Percentiles rank a stretch among this genome's conserved stretches.
Conservation (phyloP, 768 basidiomycete genomes). For the Rhodotorula kratochvilovae region DNA sequence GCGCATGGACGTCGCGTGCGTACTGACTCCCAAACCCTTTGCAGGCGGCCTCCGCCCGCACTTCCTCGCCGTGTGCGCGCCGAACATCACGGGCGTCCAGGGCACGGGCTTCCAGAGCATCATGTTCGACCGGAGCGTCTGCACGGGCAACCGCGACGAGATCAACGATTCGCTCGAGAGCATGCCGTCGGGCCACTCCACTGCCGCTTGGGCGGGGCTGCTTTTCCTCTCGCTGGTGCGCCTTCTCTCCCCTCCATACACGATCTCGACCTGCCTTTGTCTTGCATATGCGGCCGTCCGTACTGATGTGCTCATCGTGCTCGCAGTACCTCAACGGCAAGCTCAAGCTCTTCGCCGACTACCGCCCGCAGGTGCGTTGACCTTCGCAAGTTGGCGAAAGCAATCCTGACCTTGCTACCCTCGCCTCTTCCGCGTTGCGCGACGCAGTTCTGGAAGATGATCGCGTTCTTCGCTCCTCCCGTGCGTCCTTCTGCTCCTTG, state of each 20-base stretch:
- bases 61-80: conserved; percentile 57
- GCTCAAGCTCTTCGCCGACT: conserved; percentile 60
- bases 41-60: conserved; percentile 54
- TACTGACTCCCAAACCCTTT: no score
- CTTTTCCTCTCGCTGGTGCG: conserved; percentile 49
- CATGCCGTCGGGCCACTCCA: conserved; percentile 60
- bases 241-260: background rate
- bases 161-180: conserved; percentile 58
- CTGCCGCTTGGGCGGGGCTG: conserved; percentile 59
- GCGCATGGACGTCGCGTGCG: no score
- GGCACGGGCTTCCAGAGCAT: conserved; percentile 54
- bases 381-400: background rate
- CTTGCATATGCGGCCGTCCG: no score
- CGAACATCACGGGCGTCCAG: conserved; percentile 44
- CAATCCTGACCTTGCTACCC: background rate
- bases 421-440: no score
- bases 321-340: conserved; percentile 51
- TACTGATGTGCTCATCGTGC: no score
- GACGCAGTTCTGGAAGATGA: conserved; percentile 59
- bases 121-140: conserved; percentile 57
- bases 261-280: conserved; percentile 43
- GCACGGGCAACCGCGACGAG: conserved; percentile 57
- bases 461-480: conserved; percentile 58
- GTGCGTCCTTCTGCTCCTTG: no score
- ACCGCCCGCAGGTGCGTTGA: conserved; percentile 51